Evolutionary conservation across 2,329 filamentous ascomycete genomes (phyloP).

Genomic region (Fusarium duplospermum): DNA sequence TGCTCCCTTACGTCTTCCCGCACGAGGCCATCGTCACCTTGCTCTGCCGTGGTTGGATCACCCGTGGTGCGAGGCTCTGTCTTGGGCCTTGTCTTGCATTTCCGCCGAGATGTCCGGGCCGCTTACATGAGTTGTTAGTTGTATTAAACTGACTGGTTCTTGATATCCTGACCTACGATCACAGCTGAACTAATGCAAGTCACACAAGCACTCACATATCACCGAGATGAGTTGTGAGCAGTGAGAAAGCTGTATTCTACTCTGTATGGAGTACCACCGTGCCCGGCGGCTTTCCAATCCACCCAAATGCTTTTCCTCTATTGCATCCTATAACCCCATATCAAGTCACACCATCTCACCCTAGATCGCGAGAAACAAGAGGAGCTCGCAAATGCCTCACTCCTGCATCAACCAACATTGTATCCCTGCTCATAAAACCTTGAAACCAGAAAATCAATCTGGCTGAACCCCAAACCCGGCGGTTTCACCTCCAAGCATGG

Average conservation of each 20-base stretch:
- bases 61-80: constrained; percentile 1
- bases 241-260: neutral
- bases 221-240: neutral
- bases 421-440: constrained; percentile 24
- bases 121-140: neutral
- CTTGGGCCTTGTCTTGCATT: constrained; percentile 22
- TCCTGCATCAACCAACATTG: constrained; percentile 6
- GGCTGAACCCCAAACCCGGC: constrained; percentile 19
- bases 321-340: constrained; percentile 4
- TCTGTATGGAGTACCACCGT: neutral
- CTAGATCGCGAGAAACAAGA: constrained; percentile 23
- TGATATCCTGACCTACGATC: neutral
- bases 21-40: constrained; percentile 21
- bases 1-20: constrained; percentile 22
- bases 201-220: neutral
- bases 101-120: neutral
- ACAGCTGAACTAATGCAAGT: constrained; percentile 4
- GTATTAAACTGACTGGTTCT: neutral
- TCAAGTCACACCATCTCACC: constrained; percentile 29
- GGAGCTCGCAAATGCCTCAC: constrained; percentile 33
- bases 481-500: constrained; percentile 35
- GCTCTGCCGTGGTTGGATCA: constrained; percentile 2
- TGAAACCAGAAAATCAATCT: constrained; percentile 37
- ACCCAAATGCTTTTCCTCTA: neutral
- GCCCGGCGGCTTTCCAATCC: neutral